Evolutionary conservation across 2,329 filamentous ascomycete genomes (phyloP), one percentile per base, ranked within the genome.

Genomic region (Hypoxylon sp.): DNA sequence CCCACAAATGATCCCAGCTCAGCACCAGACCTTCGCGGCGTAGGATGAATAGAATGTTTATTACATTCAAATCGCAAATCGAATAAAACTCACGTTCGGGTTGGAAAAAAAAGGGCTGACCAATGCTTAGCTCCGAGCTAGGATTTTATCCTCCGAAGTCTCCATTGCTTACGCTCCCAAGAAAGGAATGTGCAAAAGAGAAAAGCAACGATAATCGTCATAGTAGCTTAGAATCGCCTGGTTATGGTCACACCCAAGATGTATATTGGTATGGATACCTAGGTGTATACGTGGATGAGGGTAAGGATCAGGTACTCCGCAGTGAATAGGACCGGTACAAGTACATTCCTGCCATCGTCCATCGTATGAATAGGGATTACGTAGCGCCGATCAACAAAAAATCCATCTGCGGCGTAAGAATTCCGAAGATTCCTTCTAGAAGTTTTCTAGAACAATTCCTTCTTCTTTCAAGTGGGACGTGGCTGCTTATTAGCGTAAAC

Each of bases 391-490:
- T 55, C 34, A 42, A 17, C 13, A 25, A 25, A 23, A 35, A 40
- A 43, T 40, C 21, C 42, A 41, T 44, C 34, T 19, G 36, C 46
- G 29, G 30, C 43, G 26, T 30, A 46, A 57, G 49, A 29, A n/a
- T n/a, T n/a, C n/a, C n/a, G n/a, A 34, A 29, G 11, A 23, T 30
- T 48, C 27, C 30, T 62, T 62, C 64, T 60, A 56, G 63, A 67
- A 66, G 13, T 2, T 41, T 67, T 67, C 64, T 55, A 57, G 64
- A 66, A 63, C 26, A 27, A 53, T 63, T 62, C 60, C 45, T 2
- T 29, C 35, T 54, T 29, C 36, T 43, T 50, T 31, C 43, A 41
- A 57, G 58, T 50, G 48, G 38, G 29, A 41, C 20, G 20, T 26
- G 30, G 41, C 30, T 40, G n/a, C n/a, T 23, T 41, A 17, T 53